Conservation (phyloP, 169 alveolate genomes). For the Plasmodium adleri region DNA sequence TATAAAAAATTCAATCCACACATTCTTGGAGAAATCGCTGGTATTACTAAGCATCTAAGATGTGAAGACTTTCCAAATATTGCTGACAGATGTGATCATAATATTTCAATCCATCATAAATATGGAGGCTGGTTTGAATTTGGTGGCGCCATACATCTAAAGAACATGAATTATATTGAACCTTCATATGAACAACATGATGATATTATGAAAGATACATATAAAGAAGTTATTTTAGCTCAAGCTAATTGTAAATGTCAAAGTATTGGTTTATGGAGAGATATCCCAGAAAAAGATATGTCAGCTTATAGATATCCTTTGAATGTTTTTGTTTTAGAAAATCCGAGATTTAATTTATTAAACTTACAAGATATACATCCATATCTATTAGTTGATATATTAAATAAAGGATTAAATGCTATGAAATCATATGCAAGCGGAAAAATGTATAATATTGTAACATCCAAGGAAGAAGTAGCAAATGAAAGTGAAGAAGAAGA, state of each 20-base stretch:
- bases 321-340: slow-evolving; percentile 45
- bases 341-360: slow-evolving; percentile 33
- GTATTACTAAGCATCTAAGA: slow-evolving; percentile 52
- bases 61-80: slow-evolving; percentile 6
- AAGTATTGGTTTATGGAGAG: slow-evolving; percentile 58
- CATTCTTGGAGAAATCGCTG: slow-evolving; percentile 65
- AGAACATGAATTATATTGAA: slow-evolving; percentile 20
- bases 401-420: slow-evolving; percentile 44
- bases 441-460: too few species aligned
- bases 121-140: slow-evolving; percentile 77
- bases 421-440: slow-evolving; percentile 1
- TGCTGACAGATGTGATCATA: slow-evolving; percentile 11
- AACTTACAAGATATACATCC: slow-evolving; percentile 52
- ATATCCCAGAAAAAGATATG: slow-evolving; percentile 49
- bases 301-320: slow-evolving; percentile 36
- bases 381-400: slow-evolving; percentile 16
- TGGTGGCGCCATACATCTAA: slow-evolving; percentile 43
- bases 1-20: slow-evolving; percentile 45
- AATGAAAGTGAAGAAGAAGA: background rate
- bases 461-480: background rate
- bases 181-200: slow-evolving; percentile 36
- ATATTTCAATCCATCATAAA: slow-evolving; percentile 51
- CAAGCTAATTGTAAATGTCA: slow-evolving; percentile 52
- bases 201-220: slow-evolving; percentile 23
- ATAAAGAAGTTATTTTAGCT: slow-evolving; percentile 28